These are phyloP conservation scores for Coprinellus micaceus DNA, from an alignment of 768 basidiomycete genomes.

Conservation along the genomic window DNA sequence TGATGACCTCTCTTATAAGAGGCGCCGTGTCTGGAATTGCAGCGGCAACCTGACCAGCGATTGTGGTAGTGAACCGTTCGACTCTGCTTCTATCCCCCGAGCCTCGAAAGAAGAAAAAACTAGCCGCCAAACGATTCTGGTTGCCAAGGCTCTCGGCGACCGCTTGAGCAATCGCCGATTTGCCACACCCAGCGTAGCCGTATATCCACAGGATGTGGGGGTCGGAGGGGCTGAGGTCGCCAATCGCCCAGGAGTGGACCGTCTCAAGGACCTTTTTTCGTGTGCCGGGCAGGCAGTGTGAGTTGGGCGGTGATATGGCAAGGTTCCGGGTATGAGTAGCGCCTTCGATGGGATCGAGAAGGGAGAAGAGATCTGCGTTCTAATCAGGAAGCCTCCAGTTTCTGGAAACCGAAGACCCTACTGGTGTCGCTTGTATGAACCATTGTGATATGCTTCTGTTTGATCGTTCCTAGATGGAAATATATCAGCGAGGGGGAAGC, in stretches of 20 bases:
- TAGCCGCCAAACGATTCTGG: background rate
- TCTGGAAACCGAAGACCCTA: too few species aligned
- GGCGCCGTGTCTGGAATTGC: slow-evolving; percentile 2
- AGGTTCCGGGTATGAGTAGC: background rate
- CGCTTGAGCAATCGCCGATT: slow-evolving; percentile 16
- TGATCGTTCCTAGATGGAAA: too few species aligned
- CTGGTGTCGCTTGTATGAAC: too few species aligned
- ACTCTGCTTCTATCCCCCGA: too few species aligned
- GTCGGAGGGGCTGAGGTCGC: background rate
- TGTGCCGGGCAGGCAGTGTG: background rate
- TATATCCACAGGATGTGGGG: slow-evolving; percentile 15
- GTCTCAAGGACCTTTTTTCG: background rate
- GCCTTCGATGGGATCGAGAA: background rate
- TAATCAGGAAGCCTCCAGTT: too few species aligned
- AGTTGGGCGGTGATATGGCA: background rate
- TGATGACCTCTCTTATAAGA: background rate
- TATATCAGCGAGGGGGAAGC: too few species aligned
- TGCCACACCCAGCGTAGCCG: slow-evolving; percentile 18
- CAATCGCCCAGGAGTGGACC: background rate
- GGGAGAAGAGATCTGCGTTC: too few species aligned
- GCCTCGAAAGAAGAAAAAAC: too few species aligned
- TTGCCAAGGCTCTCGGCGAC: slow-evolving; percentile 9
- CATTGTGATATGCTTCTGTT: too few species aligned
- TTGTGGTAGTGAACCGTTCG: slow-evolving; percentile 7
- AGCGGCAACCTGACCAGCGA: slow-evolving; percentile 13